Evolutionary conservation across 1,284 basidiomycete genomes (phyloP).

Genomic region (Neolentinus lepideus): DNA sequence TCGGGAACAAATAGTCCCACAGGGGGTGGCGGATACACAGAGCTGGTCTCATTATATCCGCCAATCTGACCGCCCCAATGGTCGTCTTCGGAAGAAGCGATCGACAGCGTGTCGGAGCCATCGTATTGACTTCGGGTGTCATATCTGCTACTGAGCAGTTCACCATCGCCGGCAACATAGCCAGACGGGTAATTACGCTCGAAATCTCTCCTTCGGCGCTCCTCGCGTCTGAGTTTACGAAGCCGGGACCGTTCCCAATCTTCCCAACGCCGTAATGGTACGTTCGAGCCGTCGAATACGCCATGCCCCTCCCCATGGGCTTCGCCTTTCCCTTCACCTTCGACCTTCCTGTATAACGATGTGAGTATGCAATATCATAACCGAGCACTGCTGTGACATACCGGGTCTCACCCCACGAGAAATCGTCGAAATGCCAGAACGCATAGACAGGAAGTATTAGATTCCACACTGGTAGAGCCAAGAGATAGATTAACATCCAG

Average conservation of each 20-base stretch:
- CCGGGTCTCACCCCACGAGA: slow-evolving; percentile 98
- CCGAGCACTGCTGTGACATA: slow-evolving; percentile 25
- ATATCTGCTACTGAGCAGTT: slow-evolving; percentile 45
- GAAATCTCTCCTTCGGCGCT: slow-evolving; percentile 74
- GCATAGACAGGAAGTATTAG: slow-evolving; percentile 91
- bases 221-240: slow-evolving; percentile 87
- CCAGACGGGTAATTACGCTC: slow-evolving; percentile 67
- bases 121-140: slow-evolving; percentile 61
- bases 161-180: slow-evolving; percentile 56
- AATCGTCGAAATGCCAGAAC: slow-evolving; percentile 99
- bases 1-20: slow-evolving; percentile 51
- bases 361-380: not conserved
- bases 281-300: slow-evolving; percentile 48
- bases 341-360: slow-evolving; percentile 72
- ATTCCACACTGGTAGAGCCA: slow-evolving; percentile 94
- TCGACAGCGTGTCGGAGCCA: slow-evolving; percentile 68
- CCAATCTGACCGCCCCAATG: slow-evolving; percentile 86
- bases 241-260: slow-evolving; percentile 98
- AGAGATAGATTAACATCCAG: slow-evolving; percentile 96
- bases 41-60: slow-evolving; percentile 81
- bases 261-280: slow-evolving; percentile 95
- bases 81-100: slow-evolving; percentile 88
- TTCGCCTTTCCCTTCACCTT: slow-evolving; percentile 66
- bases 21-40: slow-evolving; percentile 78
- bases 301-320: slow-evolving; percentile 69